phyloP scores from a whole-genome alignment of 2,329 filamentous ascomycete genomes.

The Chrysosphaeria jannelii region DNA sequence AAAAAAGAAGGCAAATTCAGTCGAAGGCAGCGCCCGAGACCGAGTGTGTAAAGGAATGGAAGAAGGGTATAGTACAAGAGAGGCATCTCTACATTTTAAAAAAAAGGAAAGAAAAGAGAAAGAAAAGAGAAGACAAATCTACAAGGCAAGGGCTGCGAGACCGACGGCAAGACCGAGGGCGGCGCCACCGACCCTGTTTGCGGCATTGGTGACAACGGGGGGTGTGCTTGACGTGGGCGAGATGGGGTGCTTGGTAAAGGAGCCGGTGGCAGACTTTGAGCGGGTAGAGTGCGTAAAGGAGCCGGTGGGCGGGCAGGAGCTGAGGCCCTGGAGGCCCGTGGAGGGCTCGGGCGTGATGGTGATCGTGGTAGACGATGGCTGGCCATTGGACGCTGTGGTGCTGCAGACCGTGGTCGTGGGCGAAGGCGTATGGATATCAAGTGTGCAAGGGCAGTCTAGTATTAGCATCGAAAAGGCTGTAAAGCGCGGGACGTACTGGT shows the following conservation, averaged over 20 bases:
- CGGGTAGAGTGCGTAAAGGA: neutral
- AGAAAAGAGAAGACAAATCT: conserved; percentile 2
- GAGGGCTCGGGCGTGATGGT: conserved; percentile 1
- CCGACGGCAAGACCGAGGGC: conserved; percentile 4
- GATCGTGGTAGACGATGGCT: conserved; percentile 1
- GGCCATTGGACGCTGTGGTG: conserved; percentile 1
- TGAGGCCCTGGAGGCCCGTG: conserved; percentile 2
- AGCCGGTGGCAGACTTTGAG: conserved; percentile 1
- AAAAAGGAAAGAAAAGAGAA: conserved; percentile 3
- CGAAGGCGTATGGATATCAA: conserved; percentile 1
- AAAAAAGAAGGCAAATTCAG: neutral
- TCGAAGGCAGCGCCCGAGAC: no score
- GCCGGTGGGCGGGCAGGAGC: neutral
- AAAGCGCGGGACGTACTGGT: conserved; percentile 2
- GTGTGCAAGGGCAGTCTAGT: conserved; percentile 5
- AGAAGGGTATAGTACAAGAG: no score
- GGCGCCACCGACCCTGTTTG: conserved; percentile 3
- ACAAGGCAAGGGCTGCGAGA: conserved; percentile 4
- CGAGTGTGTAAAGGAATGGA: no score
- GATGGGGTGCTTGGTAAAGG: neutral
- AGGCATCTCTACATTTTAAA: no score
- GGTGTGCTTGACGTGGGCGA: neutral
- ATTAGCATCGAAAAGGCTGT: no score
- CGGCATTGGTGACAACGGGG: conserved; percentile 3
- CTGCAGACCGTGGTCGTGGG: conserved; percentile 1